These are phyloP conservation scores for Rhexocercosporidium sp. DNA, from an alignment of 2,329 filamentous ascomycete species.

Conservation along the genomic window DNA sequence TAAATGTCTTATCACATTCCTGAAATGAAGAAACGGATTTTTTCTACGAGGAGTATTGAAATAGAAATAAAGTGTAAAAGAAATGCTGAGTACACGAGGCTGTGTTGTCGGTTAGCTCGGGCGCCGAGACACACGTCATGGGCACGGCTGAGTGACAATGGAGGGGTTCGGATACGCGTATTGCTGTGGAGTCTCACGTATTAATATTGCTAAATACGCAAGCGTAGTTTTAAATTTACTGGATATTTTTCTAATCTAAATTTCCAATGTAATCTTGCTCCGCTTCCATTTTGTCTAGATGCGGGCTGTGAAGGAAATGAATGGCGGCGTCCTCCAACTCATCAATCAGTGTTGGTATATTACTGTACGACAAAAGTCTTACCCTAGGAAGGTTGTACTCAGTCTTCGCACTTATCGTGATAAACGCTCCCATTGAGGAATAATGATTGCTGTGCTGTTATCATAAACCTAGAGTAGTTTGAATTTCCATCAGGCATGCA, in stretches of 20 bases:
- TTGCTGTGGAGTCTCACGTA: neutral
- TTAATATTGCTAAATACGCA: neutral
- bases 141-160: slow-evolving; percentile 17
- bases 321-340: too few species aligned
- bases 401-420: too few species aligned
- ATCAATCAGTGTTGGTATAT: too few species aligned
- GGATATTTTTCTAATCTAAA: neutral
- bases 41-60: neutral
- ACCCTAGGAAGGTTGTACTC: too few species aligned
- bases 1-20: neutral
- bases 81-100: slow-evolving; percentile 8
- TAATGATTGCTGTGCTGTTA: too few species aligned
- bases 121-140: slow-evolving; percentile 22
- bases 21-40: neutral
- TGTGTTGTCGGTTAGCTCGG: slow-evolving; percentile 21
- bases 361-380: too few species aligned
- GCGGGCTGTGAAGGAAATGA: neutral
- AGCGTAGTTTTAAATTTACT: neutral
- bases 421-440: neutral
- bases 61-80: neutral
- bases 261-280: neutral
- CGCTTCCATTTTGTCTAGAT: too few species aligned
- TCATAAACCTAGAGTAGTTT: too few species aligned
- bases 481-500: too few species aligned
- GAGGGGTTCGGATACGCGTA: neutral